Base-by-base conservation (phyloP, 2,329 filamentous ascomycete species). In the Penicillium italicum region DNA sequence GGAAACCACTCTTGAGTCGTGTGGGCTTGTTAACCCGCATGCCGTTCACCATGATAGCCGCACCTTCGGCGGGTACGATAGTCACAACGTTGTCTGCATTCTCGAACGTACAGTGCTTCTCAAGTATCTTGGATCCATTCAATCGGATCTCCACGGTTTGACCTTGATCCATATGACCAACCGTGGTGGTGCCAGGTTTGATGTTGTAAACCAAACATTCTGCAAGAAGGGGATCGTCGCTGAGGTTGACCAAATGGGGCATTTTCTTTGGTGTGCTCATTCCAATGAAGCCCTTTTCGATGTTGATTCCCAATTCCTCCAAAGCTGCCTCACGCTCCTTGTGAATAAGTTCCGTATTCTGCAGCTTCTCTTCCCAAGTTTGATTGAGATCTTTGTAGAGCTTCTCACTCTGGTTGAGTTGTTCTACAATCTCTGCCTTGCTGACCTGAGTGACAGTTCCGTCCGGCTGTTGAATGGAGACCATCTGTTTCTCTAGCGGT, bases 191-290 rank as follows among this genome's bases (percentile, higher is more conserved):
- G 31, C 94, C 94, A 7, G 94, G 93, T 74, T 99, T 99, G 64
- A 99, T 83, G 68, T 99, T 99, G 77, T 99, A 99, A 37, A 99
- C 91, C 55, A 99, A 79, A 75, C 94, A 99, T 76, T 99, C 94
- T 5, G 93, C 92, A 42, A 99, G 82, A 31, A 99, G 80, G 9
- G 94, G 94, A 69, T 94, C 90, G 70, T 94, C 90, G n/a, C 92
- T 97, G 64, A 99, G 77, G 72, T 99, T 99, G 75, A 99, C 94
- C 75, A 99, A 77, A 85, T 99, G 94, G 9, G 94, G 94, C 90
- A 97, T 99, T 76, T 97, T 97, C 78, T 99, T 99, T 0, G 94
- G 94, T 20, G 92, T 97, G 57, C 91, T 93, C 58, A 99, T 79
- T 14, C 94, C 94, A 58, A 99, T 87, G 69, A 97, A 97, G 7